Base-by-base conservation (phyloP, 2,329 filamentous ascomycete genomes). In the Teratosphaeria pseudoeucalypti region DNA sequence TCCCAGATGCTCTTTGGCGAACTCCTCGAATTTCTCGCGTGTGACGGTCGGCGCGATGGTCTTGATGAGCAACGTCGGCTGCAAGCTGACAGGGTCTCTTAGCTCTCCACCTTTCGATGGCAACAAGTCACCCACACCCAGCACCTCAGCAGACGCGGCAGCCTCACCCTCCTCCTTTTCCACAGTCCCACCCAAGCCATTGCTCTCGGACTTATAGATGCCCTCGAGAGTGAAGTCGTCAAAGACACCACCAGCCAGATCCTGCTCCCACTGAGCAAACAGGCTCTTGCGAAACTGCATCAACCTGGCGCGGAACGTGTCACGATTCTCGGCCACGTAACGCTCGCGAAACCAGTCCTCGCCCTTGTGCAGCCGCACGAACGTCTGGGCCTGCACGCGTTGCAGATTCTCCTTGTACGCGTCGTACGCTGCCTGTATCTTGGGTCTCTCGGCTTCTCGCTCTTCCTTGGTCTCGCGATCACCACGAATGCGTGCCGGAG, bases 281-380 rank as follows among this genome's bases (percentile, higher is more conserved):
- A 85, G 84, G 14, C 83, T 85, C 49, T 86, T 85, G 54, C 95
- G 87, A 71, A 89, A 91, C 54, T 91, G 87, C 73, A 87, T 88
- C 57, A 97, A 78, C 68, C 90, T 87, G 61, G 79, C 78, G 59
- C 88, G 86, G 68, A 96, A 84, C 1, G 82, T 81, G 65, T 92
- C 86, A 57, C 89, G 82, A 58, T 92, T 85, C 66, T 94, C 90
- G 0, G 90, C 84, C 34, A 95, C 86, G 68, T 99, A 99, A 71
- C 90, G 86, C 75, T 99, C 94, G 67, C 87, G 90, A 77, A 99
- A 99, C 94, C 94, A 99, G 72, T 99, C 92, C 73, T 99, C 94
- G 52, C 86, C 85, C 72, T 95, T 96, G 75, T 99, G 94, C 67
- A 91, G 88, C 56, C 87, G 84, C 52, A 99, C 94, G 72, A 99